phyloP scores from a whole-genome alignment of 2,329 filamentous ascomycete species.

The Diatrype stigma region DNA sequence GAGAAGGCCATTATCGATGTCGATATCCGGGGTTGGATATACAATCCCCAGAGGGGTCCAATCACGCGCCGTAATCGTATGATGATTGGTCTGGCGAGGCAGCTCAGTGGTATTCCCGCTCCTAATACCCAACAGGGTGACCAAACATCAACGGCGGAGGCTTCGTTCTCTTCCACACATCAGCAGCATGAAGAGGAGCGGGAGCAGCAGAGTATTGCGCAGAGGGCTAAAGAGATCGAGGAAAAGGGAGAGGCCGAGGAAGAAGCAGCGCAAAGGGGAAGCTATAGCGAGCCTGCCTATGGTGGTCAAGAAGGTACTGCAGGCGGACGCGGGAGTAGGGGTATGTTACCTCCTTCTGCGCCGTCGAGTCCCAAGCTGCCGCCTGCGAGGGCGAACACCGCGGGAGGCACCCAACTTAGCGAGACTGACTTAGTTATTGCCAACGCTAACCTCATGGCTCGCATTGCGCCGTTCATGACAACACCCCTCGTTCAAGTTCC shows the following conservation, averaged over 20 bases:
- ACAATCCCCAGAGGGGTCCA: slow-evolving; percentile 77
- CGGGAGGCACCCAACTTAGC: slow-evolving; percentile 54
- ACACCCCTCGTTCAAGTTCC: slow-evolving; percentile 72
- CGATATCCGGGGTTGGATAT: slow-evolving; percentile 94
- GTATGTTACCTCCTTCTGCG: slow-evolving; percentile 26
- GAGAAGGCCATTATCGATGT: slow-evolving; percentile 87
- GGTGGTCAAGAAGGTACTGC: slow-evolving; percentile 39
- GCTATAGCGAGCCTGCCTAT: slow-evolving; percentile 64
- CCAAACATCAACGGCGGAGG: slow-evolving; percentile 8
- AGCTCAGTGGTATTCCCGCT: slow-evolving; percentile 80
- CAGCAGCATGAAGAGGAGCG: slow-evolving; percentile 45
- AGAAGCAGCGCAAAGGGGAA: slow-evolving; percentile 64
- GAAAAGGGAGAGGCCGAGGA: slow-evolving; percentile 67
- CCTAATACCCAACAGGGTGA: slow-evolving; percentile 44
- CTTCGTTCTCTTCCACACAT: slow-evolving; percentile 27
- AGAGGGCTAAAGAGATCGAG: slow-evolving; percentile 74
- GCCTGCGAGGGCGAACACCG: slow-evolving; percentile 30
- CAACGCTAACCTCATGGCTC: slow-evolving; percentile 82
- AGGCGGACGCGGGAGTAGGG: slow-evolving; percentile 20
- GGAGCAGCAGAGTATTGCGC: slow-evolving; percentile 63
- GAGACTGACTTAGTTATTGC: slow-evolving; percentile 73
- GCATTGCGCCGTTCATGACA: slow-evolving; percentile 85
- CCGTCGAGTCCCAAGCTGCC: slow-evolving; percentile 42
- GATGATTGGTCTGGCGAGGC: slow-evolving; percentile 78
- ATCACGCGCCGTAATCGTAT: slow-evolving; percentile 84